Evolutionary conservation across 2,329 filamentous ascomycete genomes (phyloP).

Genomic region (Monosporascus sp.): DNA sequence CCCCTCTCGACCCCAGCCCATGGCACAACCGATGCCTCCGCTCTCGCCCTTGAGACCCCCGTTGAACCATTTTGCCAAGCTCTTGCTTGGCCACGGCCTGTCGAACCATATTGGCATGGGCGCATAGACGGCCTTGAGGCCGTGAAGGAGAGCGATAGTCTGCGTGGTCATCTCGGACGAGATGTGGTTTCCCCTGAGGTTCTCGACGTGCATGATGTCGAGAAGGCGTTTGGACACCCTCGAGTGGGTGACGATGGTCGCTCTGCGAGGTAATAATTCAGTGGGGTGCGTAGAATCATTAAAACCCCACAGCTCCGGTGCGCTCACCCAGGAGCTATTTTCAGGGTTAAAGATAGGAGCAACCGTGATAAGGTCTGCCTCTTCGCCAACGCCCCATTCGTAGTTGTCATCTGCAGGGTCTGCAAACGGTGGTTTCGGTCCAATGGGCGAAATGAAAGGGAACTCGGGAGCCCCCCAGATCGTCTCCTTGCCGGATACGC

Average conservation of each 20-base stretch:
- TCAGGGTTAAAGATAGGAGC: slow-evolving; percentile 75
- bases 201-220: slow-evolving; percentile 73
- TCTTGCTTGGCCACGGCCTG: slow-evolving; percentile 58
- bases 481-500: slow-evolving; percentile 42
- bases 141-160: slow-evolving; percentile 68
- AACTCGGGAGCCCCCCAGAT: slow-evolving; percentile 63
- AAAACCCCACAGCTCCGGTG: slow-evolving; percentile 64
- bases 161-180: slow-evolving; percentile 77
- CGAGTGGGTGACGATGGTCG: slow-evolving; percentile 73
- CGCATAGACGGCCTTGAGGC: slow-evolving; percentile 71
- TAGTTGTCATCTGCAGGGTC: slow-evolving; percentile 61
- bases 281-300: slow-evolving; percentile 42
- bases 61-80: slow-evolving; percentile 55
- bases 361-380: slow-evolving; percentile 68
- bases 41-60: slow-evolving; percentile 49
- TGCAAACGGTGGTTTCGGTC: slow-evolving; percentile 55
- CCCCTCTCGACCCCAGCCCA: slow-evolving; percentile 54
- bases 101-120: slow-evolving; percentile 79
- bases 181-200: slow-evolving; percentile 67
- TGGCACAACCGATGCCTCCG: slow-evolving; percentile 50
- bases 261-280: slow-evolving; percentile 60
- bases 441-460: slow-evolving; percentile 55
- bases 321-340: slow-evolving; percentile 68
- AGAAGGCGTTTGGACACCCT: slow-evolving; percentile 67
- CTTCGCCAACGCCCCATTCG: slow-evolving; percentile 70